Base-by-base conservation (phyloP, 176 grass and related monocot genomes). In the Tillandsia fasciculata region DNA sequence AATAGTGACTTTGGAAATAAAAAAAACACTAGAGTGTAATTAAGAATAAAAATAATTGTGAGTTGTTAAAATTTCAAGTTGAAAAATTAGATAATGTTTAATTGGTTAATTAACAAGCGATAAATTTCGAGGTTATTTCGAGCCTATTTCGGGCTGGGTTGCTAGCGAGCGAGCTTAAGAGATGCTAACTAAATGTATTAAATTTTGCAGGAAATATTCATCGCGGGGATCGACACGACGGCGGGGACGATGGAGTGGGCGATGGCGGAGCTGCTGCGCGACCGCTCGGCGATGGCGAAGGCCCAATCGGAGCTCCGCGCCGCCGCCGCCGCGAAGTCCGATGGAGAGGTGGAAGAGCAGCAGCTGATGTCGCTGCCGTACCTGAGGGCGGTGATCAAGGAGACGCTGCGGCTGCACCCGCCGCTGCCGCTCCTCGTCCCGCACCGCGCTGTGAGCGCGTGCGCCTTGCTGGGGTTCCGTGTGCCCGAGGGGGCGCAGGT, bases 401-500 rank as follows among this genome's bases (percentile, higher is more conserved):
- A 59, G 54, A 59, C 54, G 7, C 12, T 59, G 8, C 14, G 54
- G n/a, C 54, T 59, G 6, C 54, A 59, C 54, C n/a, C 54, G 3
- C 54, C 54, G n/a, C 54, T 59, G n/a, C 54, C 54, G 20, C 20
- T 59, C 11, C 20, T 59, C 5, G n/a, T 59, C 11, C 54, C 54
- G 9, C 68, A 70, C 68, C 48, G 50, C 12, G 29, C 68, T 1
- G 12, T 53, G 29, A 52, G 50, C 5, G 13, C 48, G 10, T 70
- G 68, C 14, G 11, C 29, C 10, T 1, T 70, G 13, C 68, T 70
- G 20, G 51, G 51, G 5, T 70, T 50, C 51, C 27, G 50, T 23
- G 14, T 70, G 10, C 68, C 68, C 9, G 29, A 70, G 18, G 68
- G 50, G 10, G 18, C 68, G 10, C 68, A 70, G 23, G 9, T 79